These are phyloP conservation scores for Tripterygium wilfordii DNA, from an alignment of 177 flowering plant genomes.

Conservation along the genomic window DNA sequence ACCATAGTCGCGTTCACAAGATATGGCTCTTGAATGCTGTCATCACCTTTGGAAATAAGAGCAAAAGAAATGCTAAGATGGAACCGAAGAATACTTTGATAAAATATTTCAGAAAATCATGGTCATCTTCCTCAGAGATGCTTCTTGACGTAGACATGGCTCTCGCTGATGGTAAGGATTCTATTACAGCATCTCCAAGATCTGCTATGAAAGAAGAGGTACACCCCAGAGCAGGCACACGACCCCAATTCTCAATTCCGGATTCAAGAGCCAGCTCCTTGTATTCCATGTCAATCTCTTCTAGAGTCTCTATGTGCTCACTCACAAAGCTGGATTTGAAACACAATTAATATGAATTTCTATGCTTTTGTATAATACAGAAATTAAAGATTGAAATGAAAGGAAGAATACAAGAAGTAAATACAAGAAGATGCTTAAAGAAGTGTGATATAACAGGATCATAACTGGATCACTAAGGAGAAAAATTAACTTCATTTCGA, in stretches of 20 bases:
- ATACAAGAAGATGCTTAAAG: too few species aligned
- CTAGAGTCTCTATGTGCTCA: constrained; percentile 90
- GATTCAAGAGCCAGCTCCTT: constrained; percentile 81
- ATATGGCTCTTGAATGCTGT: constrained; percentile 35
- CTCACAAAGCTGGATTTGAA: constrained; percentile 73
- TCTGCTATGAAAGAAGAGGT: constrained; percentile 71
- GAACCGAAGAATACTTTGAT: constrained; percentile 61
- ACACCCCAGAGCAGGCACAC: constrained; percentile 80
- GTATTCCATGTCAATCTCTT: constrained; percentile 93
- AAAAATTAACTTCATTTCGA: too few species aligned
- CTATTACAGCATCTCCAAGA: constrained; percentile 81
- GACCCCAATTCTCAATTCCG: constrained; percentile 83
- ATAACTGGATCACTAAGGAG: too few species aligned
- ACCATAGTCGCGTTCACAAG: too few species aligned
- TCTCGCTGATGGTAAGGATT: constrained; percentile 69
- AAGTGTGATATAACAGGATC: too few species aligned
- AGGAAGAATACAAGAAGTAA: too few species aligned
- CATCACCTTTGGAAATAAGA: constrained; percentile 50
- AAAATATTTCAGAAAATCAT: constrained; percentile 31
- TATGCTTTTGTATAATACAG: too few species aligned
- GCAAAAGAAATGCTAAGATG: constrained; percentile 48
- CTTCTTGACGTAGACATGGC: constrained; percentile 31
- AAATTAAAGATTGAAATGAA: too few species aligned
- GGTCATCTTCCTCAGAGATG: constrained; percentile 25
- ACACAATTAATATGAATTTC: background rate